These are phyloP conservation scores for Neoscytalidium dimidiatum DNA, from an alignment of 2,329 filamentous ascomycete species.

Conservation along the genomic window DNA sequence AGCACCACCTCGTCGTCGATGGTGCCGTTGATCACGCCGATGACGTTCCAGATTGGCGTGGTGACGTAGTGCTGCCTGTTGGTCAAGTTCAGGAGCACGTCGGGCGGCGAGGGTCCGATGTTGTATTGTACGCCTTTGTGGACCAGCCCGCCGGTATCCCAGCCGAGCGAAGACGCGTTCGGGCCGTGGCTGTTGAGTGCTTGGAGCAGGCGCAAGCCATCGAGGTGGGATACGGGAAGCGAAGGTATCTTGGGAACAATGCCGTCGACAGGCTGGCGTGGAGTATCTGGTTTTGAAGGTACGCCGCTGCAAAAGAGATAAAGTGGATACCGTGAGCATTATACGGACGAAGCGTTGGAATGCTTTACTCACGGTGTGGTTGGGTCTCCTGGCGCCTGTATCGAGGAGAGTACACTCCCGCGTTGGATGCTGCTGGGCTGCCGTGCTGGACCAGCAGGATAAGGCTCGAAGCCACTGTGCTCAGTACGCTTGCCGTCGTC, in stretches of 20 bases:
- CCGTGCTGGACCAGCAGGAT: constrained; percentile 83
- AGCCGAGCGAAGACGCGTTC: constrained; percentile 73
- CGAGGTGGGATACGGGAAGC: constrained; percentile 83
- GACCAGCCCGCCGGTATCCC: constrained; percentile 72
- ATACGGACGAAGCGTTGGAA: neutral
- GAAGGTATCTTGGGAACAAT: constrained; percentile 85
- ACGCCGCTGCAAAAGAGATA: constrained; percentile 90
- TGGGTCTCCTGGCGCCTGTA: constrained; percentile 34
- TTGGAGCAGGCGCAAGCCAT: constrained; percentile 84
- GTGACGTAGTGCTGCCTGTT: constrained; percentile 54
- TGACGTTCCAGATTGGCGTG: constrained; percentile 68
- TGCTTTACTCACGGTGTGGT: neutral
- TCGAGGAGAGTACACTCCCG: constrained; percentile 71
- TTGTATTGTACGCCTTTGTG: constrained; percentile 84
- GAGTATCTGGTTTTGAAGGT: constrained; percentile 87
- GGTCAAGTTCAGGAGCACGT: constrained; percentile 55
- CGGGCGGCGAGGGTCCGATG: constrained; percentile 76
- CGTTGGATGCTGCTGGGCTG: constrained; percentile 88
- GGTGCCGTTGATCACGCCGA: constrained; percentile 87
- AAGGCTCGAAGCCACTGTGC: constrained; percentile 74
- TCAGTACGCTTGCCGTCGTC: constrained; percentile 86
- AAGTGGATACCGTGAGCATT: constrained; percentile 70
- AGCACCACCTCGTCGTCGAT: constrained; percentile 83
- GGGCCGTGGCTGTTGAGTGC: constrained; percentile 88
- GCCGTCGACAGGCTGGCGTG: constrained; percentile 69